Conservation (phyloP, 1,284 basidiomycete species). For the Tilletiaria anomala region DNA sequence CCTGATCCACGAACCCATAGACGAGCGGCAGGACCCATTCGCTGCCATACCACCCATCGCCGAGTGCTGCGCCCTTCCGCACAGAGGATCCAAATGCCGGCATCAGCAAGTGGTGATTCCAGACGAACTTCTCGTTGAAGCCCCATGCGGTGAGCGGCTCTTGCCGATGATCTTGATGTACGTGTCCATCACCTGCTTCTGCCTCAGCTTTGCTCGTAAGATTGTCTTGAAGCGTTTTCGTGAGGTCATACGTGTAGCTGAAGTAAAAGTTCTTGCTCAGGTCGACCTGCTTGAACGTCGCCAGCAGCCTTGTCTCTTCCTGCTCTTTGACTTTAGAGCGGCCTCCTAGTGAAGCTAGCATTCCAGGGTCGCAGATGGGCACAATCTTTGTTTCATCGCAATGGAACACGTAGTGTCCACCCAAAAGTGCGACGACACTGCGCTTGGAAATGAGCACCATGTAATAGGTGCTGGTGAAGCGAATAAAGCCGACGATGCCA, state of each 20-base stretch:
- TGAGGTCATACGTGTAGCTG: slow-evolving; percentile 90
- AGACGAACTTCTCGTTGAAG: slow-evolving; percentile 81
- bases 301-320: slow-evolving; percentile 49
- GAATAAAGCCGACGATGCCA: slow-evolving; percentile 50
- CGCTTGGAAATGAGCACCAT: slow-evolving; percentile 63
- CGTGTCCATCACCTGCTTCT: slow-evolving; percentile 3
- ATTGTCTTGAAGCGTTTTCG: slow-evolving; percentile 85
- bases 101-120: slow-evolving; percentile 85
- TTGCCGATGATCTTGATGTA: neutral
- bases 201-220: slow-evolving; percentile 49
- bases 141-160: slow-evolving; percentile 40
- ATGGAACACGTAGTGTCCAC: slow-evolving; percentile 93
- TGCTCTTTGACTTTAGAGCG: slow-evolving; percentile 30
- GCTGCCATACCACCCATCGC: too few species aligned
- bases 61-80: too few species aligned
- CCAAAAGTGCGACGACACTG: slow-evolving; percentile 79
- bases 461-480: slow-evolving; percentile 38
- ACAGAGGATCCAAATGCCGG: slow-evolving; percentile 43
- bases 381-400: slow-evolving; percentile 82
- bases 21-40: slow-evolving; percentile 82
- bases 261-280: slow-evolving; percentile 99
- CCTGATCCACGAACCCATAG: slow-evolving; percentile 94
- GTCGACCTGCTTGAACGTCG: slow-evolving; percentile 93
- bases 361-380: slow-evolving; percentile 42
- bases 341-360: slow-evolving; percentile 16